Evolutionary conservation across 164 flowering plant genomes (phyloP).

Genomic region (Annona squamosa): DNA sequence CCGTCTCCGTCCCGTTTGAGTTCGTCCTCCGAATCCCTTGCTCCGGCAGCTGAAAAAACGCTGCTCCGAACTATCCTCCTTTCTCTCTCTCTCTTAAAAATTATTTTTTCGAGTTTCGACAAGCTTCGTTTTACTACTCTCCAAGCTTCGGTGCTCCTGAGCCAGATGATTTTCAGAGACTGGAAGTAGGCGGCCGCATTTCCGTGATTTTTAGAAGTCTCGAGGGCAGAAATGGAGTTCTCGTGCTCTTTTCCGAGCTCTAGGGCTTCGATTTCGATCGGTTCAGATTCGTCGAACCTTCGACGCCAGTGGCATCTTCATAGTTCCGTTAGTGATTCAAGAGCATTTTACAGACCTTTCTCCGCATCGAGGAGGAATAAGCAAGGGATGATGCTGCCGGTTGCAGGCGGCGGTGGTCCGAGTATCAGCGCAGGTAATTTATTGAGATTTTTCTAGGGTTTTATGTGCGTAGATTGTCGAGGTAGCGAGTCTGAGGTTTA

Average conservation of each 20-base stretch:
- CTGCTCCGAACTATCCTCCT: not conserved
- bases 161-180: not conserved
- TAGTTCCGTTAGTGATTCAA: constrained; percentile 17
- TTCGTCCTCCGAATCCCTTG: not conserved
- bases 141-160: not conserved
- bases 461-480: constrained; percentile 20
- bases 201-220: not conserved
- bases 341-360: constrained; percentile 5
- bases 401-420: constrained; percentile 10
- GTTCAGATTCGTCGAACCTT: constrained; percentile 12
- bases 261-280: constrained; percentile 15
- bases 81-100: not conserved
- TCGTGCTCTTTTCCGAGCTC: constrained; percentile 33
- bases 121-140: not conserved
- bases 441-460: constrained; percentile 4
- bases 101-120: not conserved
- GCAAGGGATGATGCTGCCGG: constrained; percentile 6
- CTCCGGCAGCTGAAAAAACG: not conserved
- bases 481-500: not conserved
- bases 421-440: constrained; percentile 12
- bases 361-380: constrained; percentile 17
- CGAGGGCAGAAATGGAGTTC: constrained; percentile 40
- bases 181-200: not conserved
- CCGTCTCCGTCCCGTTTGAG: not conserved
- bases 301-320: constrained; percentile 17